These are phyloP conservation scores for Calocybe indica DNA, from an alignment of 768 basidiomycete species.

Conservation along the genomic window DNA sequence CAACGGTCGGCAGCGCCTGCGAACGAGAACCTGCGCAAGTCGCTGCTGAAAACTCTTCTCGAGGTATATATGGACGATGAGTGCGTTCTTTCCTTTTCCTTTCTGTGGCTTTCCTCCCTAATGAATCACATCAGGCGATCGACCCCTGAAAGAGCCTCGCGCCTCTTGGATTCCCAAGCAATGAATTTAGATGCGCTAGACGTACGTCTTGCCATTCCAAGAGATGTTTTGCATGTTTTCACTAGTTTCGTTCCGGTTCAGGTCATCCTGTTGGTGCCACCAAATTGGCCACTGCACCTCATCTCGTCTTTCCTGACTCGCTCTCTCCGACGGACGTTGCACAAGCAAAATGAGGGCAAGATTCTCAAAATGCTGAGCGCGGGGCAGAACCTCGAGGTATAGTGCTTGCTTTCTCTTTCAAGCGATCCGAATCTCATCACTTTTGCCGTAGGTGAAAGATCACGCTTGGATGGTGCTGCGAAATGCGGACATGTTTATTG, in stretches of 20 bases:
- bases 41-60: constrained; percentile 63
- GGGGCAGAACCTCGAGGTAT: constrained; percentile 72
- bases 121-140: constrained; percentile 40
- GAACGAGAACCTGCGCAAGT: constrained; percentile 44
- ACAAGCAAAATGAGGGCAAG: constrained; percentile 61
- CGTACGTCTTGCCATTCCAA: constrained; percentile 37
- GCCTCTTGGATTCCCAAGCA: constrained; percentile 75
- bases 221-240: constrained; percentile 1
- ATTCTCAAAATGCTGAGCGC: constrained; percentile 75
- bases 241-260: constrained; percentile 17
- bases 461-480: constrained; percentile 48
- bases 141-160: constrained; percentile 45
- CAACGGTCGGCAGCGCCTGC: constrained; percentile 29
- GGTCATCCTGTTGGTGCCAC: constrained; percentile 64
- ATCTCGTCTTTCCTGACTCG: constrained; percentile 76
- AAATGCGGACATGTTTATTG: constrained; percentile 62
- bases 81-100: constrained; percentile 35
- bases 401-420: constrained; percentile 5
- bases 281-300: constrained; percentile 67
- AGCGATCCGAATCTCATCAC: background rate
- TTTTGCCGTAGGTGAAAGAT: constrained; percentile 43
- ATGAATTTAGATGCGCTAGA: constrained; percentile 72
- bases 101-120: background rate
- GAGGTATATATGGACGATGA: constrained; percentile 79
- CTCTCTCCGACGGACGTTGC: constrained; percentile 71